A percentile compares a stretch with the other conserved stretches of the same genome.
Evolutionary conservation across 257 asterid species (phyloP).

Genomic region (Datura wrightii): DNA sequence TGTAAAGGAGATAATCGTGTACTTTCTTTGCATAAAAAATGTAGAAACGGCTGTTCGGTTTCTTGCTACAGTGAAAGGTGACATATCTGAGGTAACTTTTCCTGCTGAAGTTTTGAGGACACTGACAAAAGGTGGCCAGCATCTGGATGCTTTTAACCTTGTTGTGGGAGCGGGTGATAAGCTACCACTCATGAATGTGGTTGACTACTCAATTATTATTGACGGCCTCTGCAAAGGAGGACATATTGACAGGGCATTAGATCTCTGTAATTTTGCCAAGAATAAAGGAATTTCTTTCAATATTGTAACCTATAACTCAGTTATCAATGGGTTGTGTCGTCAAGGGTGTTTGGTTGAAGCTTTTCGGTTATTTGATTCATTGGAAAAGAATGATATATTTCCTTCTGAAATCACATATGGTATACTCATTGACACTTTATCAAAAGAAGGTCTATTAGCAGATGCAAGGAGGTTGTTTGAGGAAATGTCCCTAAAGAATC

Average conservation of each 20-base stretch:
- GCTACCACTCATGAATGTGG: constrained; percentile 54
- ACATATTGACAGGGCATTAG: constrained; percentile 60
- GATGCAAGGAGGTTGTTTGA: constrained; percentile 73
- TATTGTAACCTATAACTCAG: constrained; percentile 66
- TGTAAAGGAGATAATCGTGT: constrained; percentile 47
- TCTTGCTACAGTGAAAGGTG: constrained; percentile 50
- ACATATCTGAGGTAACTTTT: constrained; percentile 39
- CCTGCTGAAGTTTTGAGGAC: constrained; percentile 53
- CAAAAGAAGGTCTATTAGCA: constrained; percentile 66
- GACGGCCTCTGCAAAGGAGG: constrained; percentile 73
- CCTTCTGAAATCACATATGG: constrained; percentile 83
- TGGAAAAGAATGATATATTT: constrained; percentile 52
- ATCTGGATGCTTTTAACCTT: constrained; percentile 74
- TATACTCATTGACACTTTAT: constrained; percentile 76
- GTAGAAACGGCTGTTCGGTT: constrained; percentile 55
- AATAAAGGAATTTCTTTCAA: constrained; percentile 59
- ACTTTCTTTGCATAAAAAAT: constrained; percentile 62
- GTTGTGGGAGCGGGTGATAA: constrained; percentile 55
- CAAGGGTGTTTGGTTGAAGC: constrained; percentile 89
- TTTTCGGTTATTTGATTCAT: constrained; percentile 78
- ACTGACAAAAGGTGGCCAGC: constrained; percentile 53
- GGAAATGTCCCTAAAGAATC: constrained; percentile 60
- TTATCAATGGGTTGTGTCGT: constrained; percentile 74
- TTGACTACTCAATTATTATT: constrained; percentile 64
- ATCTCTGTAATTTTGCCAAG: constrained; percentile 62